Evolutionary conservation across 805 yeast species (phyloP), one percentile per base, ranked within the genome.

Genomic region (Monosporozyma solicola): DNA sequence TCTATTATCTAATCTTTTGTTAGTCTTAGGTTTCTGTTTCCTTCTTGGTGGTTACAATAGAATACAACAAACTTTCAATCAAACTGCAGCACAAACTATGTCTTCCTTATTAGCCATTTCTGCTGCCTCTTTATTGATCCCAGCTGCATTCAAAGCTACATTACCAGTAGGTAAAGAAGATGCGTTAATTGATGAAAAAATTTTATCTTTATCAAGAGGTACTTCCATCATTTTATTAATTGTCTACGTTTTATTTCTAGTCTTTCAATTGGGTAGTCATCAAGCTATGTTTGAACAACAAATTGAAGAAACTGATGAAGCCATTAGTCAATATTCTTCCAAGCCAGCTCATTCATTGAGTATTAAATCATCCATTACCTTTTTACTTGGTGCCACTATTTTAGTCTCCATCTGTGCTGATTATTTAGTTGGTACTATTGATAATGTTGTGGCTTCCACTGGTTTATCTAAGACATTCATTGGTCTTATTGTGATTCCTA

Each of bases 51-150:
- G 99, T 16, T 79, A 84, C 67, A 84, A 87, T 59, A 80, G 94
- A 57, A 76, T 84, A 39, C 94, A 87, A 68, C 98, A 94, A 70
- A 78, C 78, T 1, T 94, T 94, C 73, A 90, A 90, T 74, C 95
- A 87, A 70, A 92, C 98, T 0, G 97, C 91, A 7, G 99, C 99
- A 4, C 98, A 94, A 71, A 91, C 98, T 7, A 94, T 94, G 99
- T 80, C 90, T 35, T 90, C 97, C 1, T 76, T 94, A 58, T 80
- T 94, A 82, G 95, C 95, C 1, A 82, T 94, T 53, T 87, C 97
- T 2, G 84, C 94, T 48, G 85, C 94, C 41, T 91, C 96, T 1
- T 76, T 94, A 61, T 71, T 94, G 64, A 83, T 94, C 51, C 99
- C 99, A 2, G 98, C 99, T 3, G 97, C 98, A 0, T 94, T 92